Conservation (phyloP, 352 stramenopile genomes). For the Pythium coloratum region DNA sequence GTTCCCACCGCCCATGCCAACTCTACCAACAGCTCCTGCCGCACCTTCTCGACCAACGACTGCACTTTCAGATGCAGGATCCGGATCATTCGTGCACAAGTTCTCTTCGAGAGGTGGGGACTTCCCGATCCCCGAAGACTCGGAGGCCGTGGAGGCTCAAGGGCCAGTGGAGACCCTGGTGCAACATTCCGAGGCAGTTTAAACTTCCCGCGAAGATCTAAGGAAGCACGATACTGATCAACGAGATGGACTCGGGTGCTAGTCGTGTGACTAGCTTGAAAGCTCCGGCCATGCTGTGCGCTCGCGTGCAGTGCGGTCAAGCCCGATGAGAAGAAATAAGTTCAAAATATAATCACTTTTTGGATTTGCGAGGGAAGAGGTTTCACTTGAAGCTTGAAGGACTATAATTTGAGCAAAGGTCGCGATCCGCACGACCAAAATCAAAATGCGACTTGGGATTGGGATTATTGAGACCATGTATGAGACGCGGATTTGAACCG, state of each 20-base stretch:
- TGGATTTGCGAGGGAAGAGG: not conserved
- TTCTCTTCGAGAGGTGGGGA: not conserved
- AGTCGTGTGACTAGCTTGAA: too few relatives aligned
- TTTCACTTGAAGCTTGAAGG: not conserved
- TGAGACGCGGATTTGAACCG: not conserved
- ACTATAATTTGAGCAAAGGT: conserved; percentile 21
- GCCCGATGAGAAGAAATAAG: not conserved
- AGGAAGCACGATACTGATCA: too few relatives aligned
- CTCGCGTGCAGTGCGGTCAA: too few relatives aligned
- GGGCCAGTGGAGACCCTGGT: not conserved
- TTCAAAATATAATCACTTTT: not conserved
- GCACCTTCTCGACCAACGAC: conserved; percentile 7
- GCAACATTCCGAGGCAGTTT: too few relatives aligned
- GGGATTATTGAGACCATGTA: not conserved
- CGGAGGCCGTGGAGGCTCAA: not conserved
- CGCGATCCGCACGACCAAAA: conserved; percentile 1
- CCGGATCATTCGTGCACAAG: not conserved
- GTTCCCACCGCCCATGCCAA: conserved; percentile 29
- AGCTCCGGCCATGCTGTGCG: too few relatives aligned
- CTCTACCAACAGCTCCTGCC: not conserved
- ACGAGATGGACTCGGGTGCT: too few relatives aligned
- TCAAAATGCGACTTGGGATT: not conserved
- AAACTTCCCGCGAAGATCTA: too few relatives aligned
- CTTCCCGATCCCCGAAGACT: conserved; percentile 21
- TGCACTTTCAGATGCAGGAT: not conserved